Conservation (phyloP, 106 monocot species). For the Dioscorea alata region DNA sequence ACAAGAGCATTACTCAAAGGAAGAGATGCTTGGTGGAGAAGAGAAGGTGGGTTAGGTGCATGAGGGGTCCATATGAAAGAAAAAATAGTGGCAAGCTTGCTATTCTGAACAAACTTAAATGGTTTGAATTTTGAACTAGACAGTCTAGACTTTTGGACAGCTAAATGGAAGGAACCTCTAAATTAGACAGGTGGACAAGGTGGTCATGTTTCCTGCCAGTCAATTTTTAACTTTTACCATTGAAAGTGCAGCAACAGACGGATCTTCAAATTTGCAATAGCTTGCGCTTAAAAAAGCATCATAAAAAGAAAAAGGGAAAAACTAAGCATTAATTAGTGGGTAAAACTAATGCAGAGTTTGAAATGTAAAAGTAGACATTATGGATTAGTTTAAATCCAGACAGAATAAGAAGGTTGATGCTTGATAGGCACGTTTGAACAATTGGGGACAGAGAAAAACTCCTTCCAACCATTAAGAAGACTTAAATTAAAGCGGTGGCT, state of each 20-base stretch:
- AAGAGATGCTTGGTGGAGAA: conserved; percentile 7
- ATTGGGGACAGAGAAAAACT: background rate
- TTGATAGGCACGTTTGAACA: background rate
- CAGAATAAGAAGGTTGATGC: background rate
- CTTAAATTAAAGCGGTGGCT: too few relatives aligned
- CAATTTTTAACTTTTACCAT: too few relatives aligned
- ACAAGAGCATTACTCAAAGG: background rate
- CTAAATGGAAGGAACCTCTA: too few relatives aligned
- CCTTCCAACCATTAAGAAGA: background rate
- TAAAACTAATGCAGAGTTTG: background rate
- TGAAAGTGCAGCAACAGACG: too few relatives aligned
- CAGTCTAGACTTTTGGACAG: too few relatives aligned
- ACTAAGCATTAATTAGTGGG: background rate
- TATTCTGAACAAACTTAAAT: too few relatives aligned
- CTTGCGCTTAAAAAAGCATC: background rate
- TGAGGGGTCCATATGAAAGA: background rate
- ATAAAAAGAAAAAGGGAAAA: background rate
- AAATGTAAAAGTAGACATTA: background rate
- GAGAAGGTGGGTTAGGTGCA: background rate
- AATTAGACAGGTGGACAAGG: too few relatives aligned
- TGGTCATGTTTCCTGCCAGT: too few relatives aligned
- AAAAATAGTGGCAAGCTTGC: background rate
- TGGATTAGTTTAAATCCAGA: too few relatives aligned
- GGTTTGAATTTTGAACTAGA: too few relatives aligned
- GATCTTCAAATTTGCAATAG: background rate